These are phyloP conservation scores for Setaria viridis DNA, from an alignment of 202 grass and related monocot species.

Conservation along the genomic window DNA sequence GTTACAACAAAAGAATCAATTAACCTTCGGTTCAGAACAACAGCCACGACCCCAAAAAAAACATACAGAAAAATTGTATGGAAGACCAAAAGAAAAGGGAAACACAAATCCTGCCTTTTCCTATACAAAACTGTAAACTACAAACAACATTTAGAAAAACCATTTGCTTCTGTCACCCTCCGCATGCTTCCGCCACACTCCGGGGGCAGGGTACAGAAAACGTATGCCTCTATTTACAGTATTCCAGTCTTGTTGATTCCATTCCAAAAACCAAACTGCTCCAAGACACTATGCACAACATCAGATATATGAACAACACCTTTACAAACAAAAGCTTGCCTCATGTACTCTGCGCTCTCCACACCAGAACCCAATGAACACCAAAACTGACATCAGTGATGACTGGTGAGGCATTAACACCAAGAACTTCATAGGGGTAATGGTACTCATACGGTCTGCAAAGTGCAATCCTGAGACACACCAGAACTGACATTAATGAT, in stretches of 20 bases:
- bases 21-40: not conserved
- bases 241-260: constrained; percentile 17
- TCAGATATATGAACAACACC: constrained; percentile 28
- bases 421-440: constrained; percentile 18
- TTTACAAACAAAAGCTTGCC: constrained; percentile 18
- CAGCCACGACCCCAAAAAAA: not conserved
- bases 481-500: constrained; percentile 13
- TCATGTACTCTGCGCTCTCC: constrained; percentile 22
- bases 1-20: constrained; percentile 47
- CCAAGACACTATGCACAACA: constrained; percentile 46
- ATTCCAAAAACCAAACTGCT: constrained; percentile 30
- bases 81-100: not conserved
- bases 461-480: not conserved
- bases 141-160: constrained; percentile 2
- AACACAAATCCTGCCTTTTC: not conserved
- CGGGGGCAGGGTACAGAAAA: not conserved
- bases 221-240: constrained; percentile 25
- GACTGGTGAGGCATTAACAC: constrained; percentile 26
- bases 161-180: not conserved
- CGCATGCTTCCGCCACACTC: not conserved
- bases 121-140: constrained; percentile 12
- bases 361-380: constrained; percentile 5
- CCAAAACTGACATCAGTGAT: constrained; percentile 35
- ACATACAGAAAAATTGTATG: not conserved
- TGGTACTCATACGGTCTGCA: constrained; percentile 9